These are phyloP conservation scores for Quercus wislizeni DNA, from an alignment of 306 rosid species.

Conservation along the genomic window DNA sequence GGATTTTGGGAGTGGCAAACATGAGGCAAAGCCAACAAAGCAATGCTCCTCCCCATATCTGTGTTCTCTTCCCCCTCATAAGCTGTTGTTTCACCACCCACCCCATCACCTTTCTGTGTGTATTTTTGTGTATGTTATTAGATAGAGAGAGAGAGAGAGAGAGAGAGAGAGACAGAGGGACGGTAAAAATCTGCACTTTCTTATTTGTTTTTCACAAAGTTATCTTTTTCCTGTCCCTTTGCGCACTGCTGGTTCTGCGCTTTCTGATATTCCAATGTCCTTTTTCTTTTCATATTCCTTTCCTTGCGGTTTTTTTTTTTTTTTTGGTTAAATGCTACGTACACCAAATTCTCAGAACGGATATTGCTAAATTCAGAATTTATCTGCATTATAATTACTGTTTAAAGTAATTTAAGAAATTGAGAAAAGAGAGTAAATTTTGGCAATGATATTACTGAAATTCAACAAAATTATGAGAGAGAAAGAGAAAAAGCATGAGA, in stretches of 20 bases:
- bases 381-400: no score
- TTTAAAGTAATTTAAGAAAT: no score
- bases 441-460: no score
- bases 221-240: neutral
- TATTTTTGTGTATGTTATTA: neutral
- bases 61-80: conserved; percentile 35
- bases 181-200: neutral
- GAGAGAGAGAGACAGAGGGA: no score
- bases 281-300: neutral
- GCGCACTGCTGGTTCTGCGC: neutral
- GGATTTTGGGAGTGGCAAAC: conserved; percentile 43
- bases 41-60: conserved; percentile 34
- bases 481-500: no score
- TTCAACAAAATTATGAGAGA: no score
- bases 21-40: conserved; percentile 38
- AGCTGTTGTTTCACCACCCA: conserved; percentile 40
- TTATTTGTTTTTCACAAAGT: neutral
- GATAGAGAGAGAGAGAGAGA: no score
- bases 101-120: conserved; percentile 22
- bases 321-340: no score
- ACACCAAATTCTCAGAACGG: no score
- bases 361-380: no score
- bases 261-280: neutral
- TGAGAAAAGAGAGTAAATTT: no score
- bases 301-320: no score